phyloP scores from a whole-genome alignment of 2,329 filamentous ascomycete species.

The Aspergillus versicolor region DNA sequence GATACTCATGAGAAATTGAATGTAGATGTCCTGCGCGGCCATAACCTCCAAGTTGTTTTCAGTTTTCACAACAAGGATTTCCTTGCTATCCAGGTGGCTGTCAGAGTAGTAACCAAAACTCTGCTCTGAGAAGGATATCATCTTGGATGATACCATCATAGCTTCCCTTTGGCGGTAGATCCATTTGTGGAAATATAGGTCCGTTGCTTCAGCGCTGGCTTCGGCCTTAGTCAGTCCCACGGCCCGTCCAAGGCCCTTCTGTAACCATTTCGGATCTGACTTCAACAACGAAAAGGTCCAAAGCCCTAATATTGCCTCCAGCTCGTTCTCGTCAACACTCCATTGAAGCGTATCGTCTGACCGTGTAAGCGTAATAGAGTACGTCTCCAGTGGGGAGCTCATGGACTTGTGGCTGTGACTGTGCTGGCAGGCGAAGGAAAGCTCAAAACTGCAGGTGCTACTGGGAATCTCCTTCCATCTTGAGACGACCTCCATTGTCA shows the following conservation, averaged over 20 bases:
- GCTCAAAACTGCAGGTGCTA: conserved; percentile 16
- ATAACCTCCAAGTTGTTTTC: conserved; percentile 25
- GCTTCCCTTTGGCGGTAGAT: conserved; percentile 28
- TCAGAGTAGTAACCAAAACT: conserved; percentile 23
- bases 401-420: background rate
- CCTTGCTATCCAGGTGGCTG: conserved; percentile 2
- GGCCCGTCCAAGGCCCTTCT: conserved; percentile 19
- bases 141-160: conserved; percentile 18
- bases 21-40: conserved; percentile 36
- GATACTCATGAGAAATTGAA: conserved; percentile 26
- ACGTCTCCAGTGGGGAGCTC: conserved; percentile 10
- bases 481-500: conserved; percentile 29
- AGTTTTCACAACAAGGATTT: conserved; percentile 25
- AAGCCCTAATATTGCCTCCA: conserved; percentile 35
- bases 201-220: conserved; percentile 21
- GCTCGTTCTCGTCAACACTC: conserved; percentile 23
- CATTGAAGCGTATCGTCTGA: conserved; percentile 26
- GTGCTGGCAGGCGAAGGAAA: conserved; percentile 20
- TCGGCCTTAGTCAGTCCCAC: conserved; percentile 23
- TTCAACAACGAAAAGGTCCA: conserved; percentile 33
- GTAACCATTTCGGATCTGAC: conserved; percentile 17
- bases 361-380: conserved; percentile 17
- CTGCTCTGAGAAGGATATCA: conserved; percentile 16
- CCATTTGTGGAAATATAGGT: conserved; percentile 33
- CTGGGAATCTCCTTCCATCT: conserved; percentile 19